Percentiles rank a stretch among this genome's conserved stretches.
These are phyloP conservation scores for Prinsepia uniflora DNA, from an alignment of 306 rosid genomes.

Conservation along the genomic window DNA sequence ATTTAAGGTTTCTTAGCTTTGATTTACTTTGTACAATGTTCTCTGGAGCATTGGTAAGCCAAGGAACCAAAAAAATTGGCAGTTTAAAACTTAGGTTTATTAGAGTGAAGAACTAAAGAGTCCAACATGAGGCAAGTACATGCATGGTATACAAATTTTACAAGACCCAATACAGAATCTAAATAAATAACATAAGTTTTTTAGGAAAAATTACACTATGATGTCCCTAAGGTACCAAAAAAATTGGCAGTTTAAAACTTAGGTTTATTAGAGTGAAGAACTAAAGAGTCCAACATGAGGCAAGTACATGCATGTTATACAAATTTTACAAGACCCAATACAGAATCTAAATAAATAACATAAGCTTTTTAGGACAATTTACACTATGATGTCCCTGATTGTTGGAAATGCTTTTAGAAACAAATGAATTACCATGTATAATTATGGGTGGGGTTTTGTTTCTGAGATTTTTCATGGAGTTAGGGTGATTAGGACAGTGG, in stretches of 20 bases:
- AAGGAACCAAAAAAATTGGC: slow-evolving; percentile 14
- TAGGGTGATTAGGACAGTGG: neutral
- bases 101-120: slow-evolving; percentile 1
- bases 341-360: neutral
- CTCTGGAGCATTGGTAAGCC: neutral
- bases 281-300: slow-evolving; percentile 9
- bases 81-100: slow-evolving; percentile 11
- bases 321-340: neutral
- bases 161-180: neutral
- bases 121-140: neutral
- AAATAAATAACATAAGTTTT: neutral
- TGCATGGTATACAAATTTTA: neutral
- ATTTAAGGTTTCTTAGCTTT: slow-evolving; percentile 5
- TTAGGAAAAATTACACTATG: neutral
- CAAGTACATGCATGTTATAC: neutral
- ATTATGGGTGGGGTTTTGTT: neutral
- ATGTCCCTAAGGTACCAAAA: slow-evolving; percentile 13
- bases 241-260: slow-evolving; percentile 14
- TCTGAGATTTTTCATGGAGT: slow-evolving; percentile 3
- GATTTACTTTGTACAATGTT: neutral
- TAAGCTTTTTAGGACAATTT: neutral
- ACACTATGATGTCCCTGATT: neutral
- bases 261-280: neutral
- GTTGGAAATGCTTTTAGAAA: neutral
- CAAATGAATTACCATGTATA: neutral